Base-by-base conservation (phyloP, 805 yeast genomes). In the Wickerhamomyces ciferrii region DNA sequence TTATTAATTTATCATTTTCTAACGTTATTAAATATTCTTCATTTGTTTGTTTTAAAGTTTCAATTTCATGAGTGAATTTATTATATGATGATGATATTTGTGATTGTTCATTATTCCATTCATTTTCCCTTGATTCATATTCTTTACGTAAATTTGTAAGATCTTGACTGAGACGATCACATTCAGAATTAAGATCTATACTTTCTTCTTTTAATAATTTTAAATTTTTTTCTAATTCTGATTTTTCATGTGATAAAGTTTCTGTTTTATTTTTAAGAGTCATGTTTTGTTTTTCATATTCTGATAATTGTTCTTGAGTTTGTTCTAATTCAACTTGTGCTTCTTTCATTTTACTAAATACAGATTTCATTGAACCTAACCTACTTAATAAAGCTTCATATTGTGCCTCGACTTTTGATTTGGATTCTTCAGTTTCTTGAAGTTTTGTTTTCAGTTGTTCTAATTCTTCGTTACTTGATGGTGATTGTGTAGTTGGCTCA, bases 291-390 rank as follows among this genome's bases (percentile, higher is more conserved):
- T 67, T 51, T 68, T 72, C 69, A 62, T 78, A 60, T 65, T 77
- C 66, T 60, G 63, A 67, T 43, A 79, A 62, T 51, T 77, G 78
- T 17, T 72, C 76, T 52, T 78, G 77, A 1, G 77, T 71, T 5
- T 66, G 68, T 38, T 77, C 87, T 18, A 87, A 67, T 53, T 84
- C 87, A 3, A 62, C 66, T 57, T 85, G 84, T 0, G 88, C 69
- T 47, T 78, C 84, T 58, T 85, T 83, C 87, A 85, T 84, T 52
- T 86, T 85, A 36, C 68, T 72, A 62, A 86, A 86, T 2, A 86
- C 75, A 1, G 83, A 68, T 53, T 84, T 86, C 92, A 86, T 85
- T 2, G 87, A 77, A 1, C 88, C 77, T 17, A 87, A 61, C 59
- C 84, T 74, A 51, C 78, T 78, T 48, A 87, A 62, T 29, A 87